Evolutionary conservation across 2,329 filamentous ascomycete species (phyloP), one percentile per base, ranked within the genome.

Genomic region (Neopestalotiopsis sp.): DNA sequence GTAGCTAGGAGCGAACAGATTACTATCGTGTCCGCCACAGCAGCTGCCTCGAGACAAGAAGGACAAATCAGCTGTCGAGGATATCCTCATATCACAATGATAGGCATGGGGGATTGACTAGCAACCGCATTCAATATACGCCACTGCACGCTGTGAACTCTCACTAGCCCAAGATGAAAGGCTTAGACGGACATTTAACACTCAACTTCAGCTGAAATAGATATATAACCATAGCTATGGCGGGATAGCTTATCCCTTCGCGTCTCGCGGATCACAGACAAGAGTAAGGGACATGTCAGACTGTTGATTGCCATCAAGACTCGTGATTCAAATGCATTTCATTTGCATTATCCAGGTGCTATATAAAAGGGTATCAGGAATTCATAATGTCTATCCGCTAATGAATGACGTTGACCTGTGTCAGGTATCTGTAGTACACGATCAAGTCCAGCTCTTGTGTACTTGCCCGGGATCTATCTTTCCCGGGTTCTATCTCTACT

Each of bases 291-390:
- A 28, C 24, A 28, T 28, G 24, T 53, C n/a, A 12, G 14, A 10
- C n/a, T 5, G 17, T 53, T 3, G 17, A 24, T 10, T 5, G 45
- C 20, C 6, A 4, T 53, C 45, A 4, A 20, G n/a, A 6, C 45
- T 53, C n/a, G n/a, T 53, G 6, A n/a, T 9, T 53, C 45, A 17
- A 24, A 9, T 53, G 45, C 45, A 17, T 14, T 24, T 53, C 20
- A 53, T 20, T n/a, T 17, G 45, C 20, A 53, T n/a, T 53, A 20
- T 53, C 45, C 45, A 53, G 45, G 45, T 53, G 45, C 45, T 53
- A 53, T 53, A 17, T 53, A n/a, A 53, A 28, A 53, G 45, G 45
- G 45, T 53, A 53, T 53, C 45, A 53, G 45, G 45, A 53, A 53
- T n/a, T 4, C 6, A 53, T n/a, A n/a, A n/a, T 53, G 17, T 53